Conservation (phyloP, 805 yeast species). For the Metschnikowia gruessii region DNA sequence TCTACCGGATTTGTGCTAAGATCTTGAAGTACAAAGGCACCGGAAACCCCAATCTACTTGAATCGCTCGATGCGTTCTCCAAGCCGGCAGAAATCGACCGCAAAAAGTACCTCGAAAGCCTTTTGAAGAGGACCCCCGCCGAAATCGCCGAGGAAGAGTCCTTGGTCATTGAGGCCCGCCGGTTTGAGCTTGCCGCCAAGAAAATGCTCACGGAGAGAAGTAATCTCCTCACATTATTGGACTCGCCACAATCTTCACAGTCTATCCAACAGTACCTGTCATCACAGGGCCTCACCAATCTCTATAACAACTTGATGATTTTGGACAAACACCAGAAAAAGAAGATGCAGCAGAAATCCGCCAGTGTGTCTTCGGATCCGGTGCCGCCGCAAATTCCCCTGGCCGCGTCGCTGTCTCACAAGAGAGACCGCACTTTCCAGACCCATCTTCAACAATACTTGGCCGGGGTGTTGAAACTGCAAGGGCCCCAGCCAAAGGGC, state of each 20-base stretch:
- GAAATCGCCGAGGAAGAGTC: constrained; percentile 98
- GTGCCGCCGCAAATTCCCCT: constrained; percentile 57
- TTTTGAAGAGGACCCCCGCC: constrained; percentile 84
- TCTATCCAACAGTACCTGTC: constrained; percentile 73
- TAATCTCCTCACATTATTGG: constrained; percentile 70
- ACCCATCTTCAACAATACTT: constrained; percentile 45
- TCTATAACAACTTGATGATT: constrained; percentile 74
- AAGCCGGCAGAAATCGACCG: constrained; percentile 73
- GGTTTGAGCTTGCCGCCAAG: constrained; percentile 89
- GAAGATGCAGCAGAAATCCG: constrained; percentile 44
- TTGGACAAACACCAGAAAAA: constrained; percentile 60
- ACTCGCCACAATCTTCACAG: constrained; percentile 79
- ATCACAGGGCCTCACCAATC: constrained; percentile 85
- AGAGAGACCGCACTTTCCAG: constrained; percentile 41
- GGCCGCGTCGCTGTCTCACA: constrained; percentile 48
- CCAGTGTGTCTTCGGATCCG: constrained; percentile 35
- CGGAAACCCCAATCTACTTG: constrained; percentile 47
- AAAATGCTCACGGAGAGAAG: constrained; percentile 82
- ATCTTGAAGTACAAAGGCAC: constrained; percentile 41
- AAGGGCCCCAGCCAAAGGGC: constrained; percentile 29
- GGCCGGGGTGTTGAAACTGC: constrained; percentile 36
- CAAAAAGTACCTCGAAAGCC: constrained; percentile 72
- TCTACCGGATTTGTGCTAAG: constrained; percentile 64
- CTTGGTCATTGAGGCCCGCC: constrained; percentile 84
- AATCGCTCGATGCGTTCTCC: constrained; percentile 61